Percentiles rank a stretch among this genome's conserved stretches.
Evolutionary conservation across 2,329 filamentous ascomycete genomes (phyloP).

Genomic region (Colletotrichum graminicola): DNA sequence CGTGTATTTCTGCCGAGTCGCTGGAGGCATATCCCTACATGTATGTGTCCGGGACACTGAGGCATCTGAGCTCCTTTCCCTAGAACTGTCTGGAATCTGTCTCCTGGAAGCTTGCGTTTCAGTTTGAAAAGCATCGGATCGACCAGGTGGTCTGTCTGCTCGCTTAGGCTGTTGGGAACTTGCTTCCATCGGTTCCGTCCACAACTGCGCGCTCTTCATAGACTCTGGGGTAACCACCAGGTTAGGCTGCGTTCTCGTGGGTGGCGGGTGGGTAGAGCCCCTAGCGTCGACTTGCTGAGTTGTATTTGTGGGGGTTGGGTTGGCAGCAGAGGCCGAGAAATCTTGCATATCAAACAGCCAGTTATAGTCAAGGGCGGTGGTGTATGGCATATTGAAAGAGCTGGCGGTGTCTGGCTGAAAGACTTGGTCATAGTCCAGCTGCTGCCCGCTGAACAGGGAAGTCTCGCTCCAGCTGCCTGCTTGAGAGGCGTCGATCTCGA

Average conservation of each 20-base stretch:
- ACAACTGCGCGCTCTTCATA: conserved; percentile 46
- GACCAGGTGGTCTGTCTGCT: conserved; percentile 34
- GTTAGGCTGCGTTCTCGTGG: conserved; percentile 39
- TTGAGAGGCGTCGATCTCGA: conserved; percentile 12
- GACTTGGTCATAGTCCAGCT: conserved; percentile 61
- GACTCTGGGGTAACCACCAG: conserved; percentile 39
- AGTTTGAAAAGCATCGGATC: conserved; percentile 14
- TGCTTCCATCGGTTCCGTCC: conserved; percentile 29
- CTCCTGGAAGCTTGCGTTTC: not conserved
- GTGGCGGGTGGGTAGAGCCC: not conserved
- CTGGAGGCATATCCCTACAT: not conserved
- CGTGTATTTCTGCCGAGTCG: not conserved
- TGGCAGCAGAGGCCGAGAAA: conserved; percentile 40
- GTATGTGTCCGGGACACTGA: not conserved
- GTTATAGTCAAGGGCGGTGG: conserved; percentile 72
- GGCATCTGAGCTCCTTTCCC: not conserved
- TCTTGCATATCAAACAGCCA: conserved; percentile 69
- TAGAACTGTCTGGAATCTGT: not conserved
- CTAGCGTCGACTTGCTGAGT: not conserved
- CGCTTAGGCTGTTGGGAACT: not conserved
- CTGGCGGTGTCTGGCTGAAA: conserved; percentile 73
- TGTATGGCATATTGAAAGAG: conserved; percentile 75
- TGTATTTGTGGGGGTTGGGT: not conserved
- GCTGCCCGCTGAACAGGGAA: conserved; percentile 31
- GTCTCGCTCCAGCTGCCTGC: conserved; percentile 17